Base-by-base conservation (phyloP, 2,329 filamentous ascomycete genomes). In the Corinectria fuckeliana region DNA sequence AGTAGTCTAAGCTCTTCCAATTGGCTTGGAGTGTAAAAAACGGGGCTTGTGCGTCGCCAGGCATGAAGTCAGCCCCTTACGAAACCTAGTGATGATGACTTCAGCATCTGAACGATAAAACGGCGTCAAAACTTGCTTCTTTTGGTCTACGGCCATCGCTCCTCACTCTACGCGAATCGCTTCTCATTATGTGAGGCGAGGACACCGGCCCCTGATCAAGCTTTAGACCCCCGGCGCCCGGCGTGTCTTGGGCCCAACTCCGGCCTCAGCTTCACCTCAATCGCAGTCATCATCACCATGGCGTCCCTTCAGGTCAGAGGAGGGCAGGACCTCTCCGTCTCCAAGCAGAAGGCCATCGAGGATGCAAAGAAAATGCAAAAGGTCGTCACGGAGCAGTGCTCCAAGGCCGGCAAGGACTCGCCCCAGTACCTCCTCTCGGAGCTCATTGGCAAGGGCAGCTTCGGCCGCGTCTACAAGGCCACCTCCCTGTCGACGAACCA, bases 391-490 rank as follows among this genome's bases (percentile, higher is more conserved):
- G 87, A 90, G 64, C 81, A 86, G 60, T 88, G 87, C 64, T 80
- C 80, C 56, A 85, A 85, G 56, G 77, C 80, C 28, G 85, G 85
- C 36, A 85, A 86, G 58, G 82, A 86, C 23, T 79, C 84, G 4
- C 90, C 89, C 1, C 82, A 82, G 13, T 92, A 91, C 66, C 82
- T 83, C n/a, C 85, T 92, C 32, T 80, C 84, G 11, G 89, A 92
- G 73, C 80, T 92, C 55, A 91, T 91, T 65, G 90, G 90, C 56
- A 92, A 92, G 72, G 90, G 90, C 41, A 87, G 85, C 61, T 92
- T 89, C 71, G 90, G 90, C 2, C 84, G 89, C 32, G 90, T 92
- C 14, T 92, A 91, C 76, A 91, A 90, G 74, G 88, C 82, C 28
- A 80, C 75, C 16, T 75, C 79, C 18, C 59, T 78, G 38, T 78